Conservation (phyloP, 768 basidiomycete genomes). For the Termitomyces titanicus region DNA sequence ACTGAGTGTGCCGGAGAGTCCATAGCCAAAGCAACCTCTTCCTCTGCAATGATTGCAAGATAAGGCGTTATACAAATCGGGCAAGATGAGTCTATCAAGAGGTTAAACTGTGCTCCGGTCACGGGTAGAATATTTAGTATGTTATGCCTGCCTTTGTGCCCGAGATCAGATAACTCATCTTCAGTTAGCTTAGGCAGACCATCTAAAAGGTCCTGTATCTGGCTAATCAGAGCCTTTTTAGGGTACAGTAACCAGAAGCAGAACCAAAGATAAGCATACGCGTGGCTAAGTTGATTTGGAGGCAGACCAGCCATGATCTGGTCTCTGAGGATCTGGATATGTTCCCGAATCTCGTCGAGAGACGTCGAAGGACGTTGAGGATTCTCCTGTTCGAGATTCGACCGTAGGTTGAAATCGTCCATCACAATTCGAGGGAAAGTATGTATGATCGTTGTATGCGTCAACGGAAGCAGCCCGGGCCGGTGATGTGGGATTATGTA, state of each 20-base stretch:
- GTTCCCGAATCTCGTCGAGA: constrained; percentile 9
- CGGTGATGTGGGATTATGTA: background rate
- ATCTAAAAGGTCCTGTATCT: constrained; percentile 37
- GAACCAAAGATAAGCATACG: constrained; percentile 11
- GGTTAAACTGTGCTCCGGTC: background rate
- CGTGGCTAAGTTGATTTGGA: constrained; percentile 11
- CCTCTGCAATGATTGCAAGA: constrained; percentile 66
- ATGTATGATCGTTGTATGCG: background rate
- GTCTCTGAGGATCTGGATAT: constrained; percentile 12
- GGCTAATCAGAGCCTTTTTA: constrained; percentile 21
- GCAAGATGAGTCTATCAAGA: constrained; percentile 57
- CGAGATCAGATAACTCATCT: constrained; percentile 40
- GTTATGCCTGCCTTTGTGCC: constrained; percentile 38
- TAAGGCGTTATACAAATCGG: constrained; percentile 74
- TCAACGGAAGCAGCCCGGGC: background rate
- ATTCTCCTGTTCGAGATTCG: constrained; percentile 9
- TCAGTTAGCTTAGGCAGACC: constrained; percentile 50
- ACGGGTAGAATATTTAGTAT: background rate
- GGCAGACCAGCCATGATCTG: constrained; percentile 11
- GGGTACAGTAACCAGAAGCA: background rate
- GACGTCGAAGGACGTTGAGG: background rate
- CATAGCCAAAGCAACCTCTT: constrained; percentile 71
- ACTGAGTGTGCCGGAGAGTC: constrained; percentile 72
- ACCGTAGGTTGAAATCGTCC: constrained; percentile 14
- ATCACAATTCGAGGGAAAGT: background rate